These are phyloP conservation scores for Poterioochromonas sp. DNA, from an alignment of 352 stramenopile genomes.

Conservation along the genomic window DNA sequence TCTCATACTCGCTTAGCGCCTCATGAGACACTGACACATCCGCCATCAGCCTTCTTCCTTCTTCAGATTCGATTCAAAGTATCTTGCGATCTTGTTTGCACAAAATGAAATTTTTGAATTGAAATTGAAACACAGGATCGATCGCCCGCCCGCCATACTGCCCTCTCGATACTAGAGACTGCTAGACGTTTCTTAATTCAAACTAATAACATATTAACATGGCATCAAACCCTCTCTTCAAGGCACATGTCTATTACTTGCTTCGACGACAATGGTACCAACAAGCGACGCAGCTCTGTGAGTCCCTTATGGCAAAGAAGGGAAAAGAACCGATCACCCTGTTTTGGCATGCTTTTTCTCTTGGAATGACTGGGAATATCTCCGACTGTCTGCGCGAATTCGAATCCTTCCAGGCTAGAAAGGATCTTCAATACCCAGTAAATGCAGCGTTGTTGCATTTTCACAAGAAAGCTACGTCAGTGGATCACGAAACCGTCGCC, in stretches of 20 bases:
- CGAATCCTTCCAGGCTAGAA: slow-evolving; percentile 51
- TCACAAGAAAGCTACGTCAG: background rate
- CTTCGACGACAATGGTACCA: slow-evolving; percentile 70
- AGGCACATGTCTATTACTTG: slow-evolving; percentile 67
- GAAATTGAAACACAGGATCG: too few relatives aligned
- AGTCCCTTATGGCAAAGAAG: slow-evolving; percentile 64
- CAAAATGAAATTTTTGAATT: too few relatives aligned
- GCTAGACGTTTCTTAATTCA: too few relatives aligned
- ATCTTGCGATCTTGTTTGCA: too few relatives aligned
- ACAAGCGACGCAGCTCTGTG: slow-evolving; percentile 66
- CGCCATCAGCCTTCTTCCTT: too few relatives aligned
- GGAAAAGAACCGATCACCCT: slow-evolving; percentile 62
- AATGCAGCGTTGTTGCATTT: slow-evolving; percentile 53
- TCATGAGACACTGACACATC: too few relatives aligned
- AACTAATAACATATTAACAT: too few relatives aligned
- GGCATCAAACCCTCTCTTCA: too few relatives aligned
- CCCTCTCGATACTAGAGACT: too few relatives aligned
- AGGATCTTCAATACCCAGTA: slow-evolving; percentile 49
- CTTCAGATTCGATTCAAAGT: too few relatives aligned
- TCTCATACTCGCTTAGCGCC: too few relatives aligned
- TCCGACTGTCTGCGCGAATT: slow-evolving; percentile 62
- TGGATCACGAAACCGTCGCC: slow-evolving; percentile 51
- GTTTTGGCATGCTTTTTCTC: slow-evolving; percentile 71
- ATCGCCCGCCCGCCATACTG: too few relatives aligned
- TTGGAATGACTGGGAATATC: slow-evolving; percentile 55